Evolutionary conservation across 345 rosid genomes (phyloP), one percentile per base, ranked within the genome.

Genomic region (Eucalyptus tenuipes): DNA sequence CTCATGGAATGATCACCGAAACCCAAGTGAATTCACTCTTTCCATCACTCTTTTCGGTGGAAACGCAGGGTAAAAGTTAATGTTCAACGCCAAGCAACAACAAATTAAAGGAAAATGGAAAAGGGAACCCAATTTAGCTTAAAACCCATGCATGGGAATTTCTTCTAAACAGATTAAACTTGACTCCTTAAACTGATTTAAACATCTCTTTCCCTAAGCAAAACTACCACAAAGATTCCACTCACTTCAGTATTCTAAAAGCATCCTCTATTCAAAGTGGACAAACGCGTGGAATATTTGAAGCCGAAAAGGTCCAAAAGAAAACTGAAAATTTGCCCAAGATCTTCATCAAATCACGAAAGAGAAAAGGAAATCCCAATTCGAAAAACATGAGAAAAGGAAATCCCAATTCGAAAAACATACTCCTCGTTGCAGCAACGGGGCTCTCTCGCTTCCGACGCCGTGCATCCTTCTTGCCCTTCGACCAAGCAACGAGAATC

Each of bases 371-470:
- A 57, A 55, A 7, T 25, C 24, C 31, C 48, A 64, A 66, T 31
- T 15, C 27, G 29, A 29, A 33, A 29, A 66, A 68, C 93, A 71
- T 89, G 27, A 6, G 45, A 75, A 31, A 87, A 57, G 42, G 66
- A 57, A 55, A 7, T 25, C 24, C 31, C 48, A 64, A 66, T 31
- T 15, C 27, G 29, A 29, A 33, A 29, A 66, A 68, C 93, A 71
- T 89, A 92, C 93, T 68, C 91, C 90, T 71, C 88, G 89, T 59
- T 66, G 92, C 29, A 92, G 87, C 52, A 92, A 90, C 68, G 93
- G 93, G 85, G 89, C 88, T 89, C 93, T 89, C 59, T 90, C 93
- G 81, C 89, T 87, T 53, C 90, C 89, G 31, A 61, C 16, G 44
- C 84, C 91, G 85, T 40, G 45, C 82, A 64, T 64, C 75, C 20